phyloP scores from a whole-genome alignment of 345 rosid genomes.

The Dimocarpus longan region DNA sequence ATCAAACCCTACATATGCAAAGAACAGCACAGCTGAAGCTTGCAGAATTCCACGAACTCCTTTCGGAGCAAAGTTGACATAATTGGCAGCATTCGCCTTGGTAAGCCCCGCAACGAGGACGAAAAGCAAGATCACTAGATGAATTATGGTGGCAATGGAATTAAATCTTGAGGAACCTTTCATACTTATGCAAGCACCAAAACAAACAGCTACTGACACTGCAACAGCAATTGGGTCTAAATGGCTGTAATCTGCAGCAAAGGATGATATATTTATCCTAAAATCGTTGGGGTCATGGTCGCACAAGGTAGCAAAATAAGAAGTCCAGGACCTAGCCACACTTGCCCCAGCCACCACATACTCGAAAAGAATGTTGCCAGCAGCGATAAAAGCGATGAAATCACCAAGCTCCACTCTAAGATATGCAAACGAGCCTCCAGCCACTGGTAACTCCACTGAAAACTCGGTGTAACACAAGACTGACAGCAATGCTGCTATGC shows the following conservation, averaged over 20 bases:
- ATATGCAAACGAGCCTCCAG: slow-evolving; percentile 65
- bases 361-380: slow-evolving; percentile 85
- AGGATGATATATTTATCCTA: slow-evolving; percentile 41
- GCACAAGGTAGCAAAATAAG: slow-evolving; percentile 77
- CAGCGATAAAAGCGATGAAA: slow-evolving; percentile 71
- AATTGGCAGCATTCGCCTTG: slow-evolving; percentile 42
- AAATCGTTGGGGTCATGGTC: slow-evolving; percentile 55
- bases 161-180: slow-evolving; percentile 63
- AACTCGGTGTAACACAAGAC: slow-evolving; percentile 65
- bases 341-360: slow-evolving; percentile 72
- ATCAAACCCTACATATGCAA: slow-evolving; percentile 67
- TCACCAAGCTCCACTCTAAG: slow-evolving; percentile 85
- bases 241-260: slow-evolving; percentile 39
- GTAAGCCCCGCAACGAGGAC: slow-evolving; percentile 53
- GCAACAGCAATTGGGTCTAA: slow-evolving; percentile 62
- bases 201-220: slow-evolving; percentile 27
- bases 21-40: slow-evolving; percentile 62
- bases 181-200: slow-evolving; percentile 49
- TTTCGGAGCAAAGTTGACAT: slow-evolving; percentile 45
- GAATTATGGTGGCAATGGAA: slow-evolving; percentile 53
- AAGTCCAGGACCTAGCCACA: slow-evolving; percentile 83
- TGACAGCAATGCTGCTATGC: slow-evolving; percentile 47
- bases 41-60: slow-evolving; percentile 53
- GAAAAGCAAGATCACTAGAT: slow-evolving; percentile 46
- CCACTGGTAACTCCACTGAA: slow-evolving; percentile 52